These are phyloP conservation scores for Salisapilia sapeloensis DNA, from an alignment of 352 stramenopile species.

Conservation along the genomic window DNA sequence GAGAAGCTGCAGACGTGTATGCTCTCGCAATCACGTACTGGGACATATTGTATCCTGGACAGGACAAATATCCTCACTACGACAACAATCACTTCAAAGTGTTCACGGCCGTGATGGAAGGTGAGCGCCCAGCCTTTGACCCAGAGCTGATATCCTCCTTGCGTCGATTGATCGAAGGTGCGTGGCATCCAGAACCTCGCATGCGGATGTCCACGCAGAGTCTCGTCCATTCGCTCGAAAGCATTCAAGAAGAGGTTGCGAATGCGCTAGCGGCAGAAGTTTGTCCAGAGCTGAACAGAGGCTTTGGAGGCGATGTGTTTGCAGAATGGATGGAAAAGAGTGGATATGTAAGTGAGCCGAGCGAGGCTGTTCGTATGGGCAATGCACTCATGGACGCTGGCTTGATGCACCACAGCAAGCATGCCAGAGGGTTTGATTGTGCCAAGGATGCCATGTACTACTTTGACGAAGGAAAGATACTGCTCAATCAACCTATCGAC, in stretches of 20 bases:
- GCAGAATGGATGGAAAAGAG: slow-evolving; percentile 18
- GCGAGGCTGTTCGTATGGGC: slow-evolving; percentile 32
- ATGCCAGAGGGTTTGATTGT: slow-evolving; percentile 5
- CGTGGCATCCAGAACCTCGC: slow-evolving; percentile 19
- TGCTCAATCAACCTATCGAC: no score
- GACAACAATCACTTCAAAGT: slow-evolving; percentile 39
- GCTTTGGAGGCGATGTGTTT: slow-evolving; percentile 17
- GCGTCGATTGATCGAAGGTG: slow-evolving; percentile 18
- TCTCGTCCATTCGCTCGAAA: slow-evolving; percentile 23
- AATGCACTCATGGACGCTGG: slow-evolving; percentile 26
- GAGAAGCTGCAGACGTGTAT: slow-evolving; percentile 52
- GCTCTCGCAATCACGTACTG: slow-evolving; percentile 59
- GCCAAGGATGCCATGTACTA: slow-evolving; percentile 21
- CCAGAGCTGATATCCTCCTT: slow-evolving; percentile 12
- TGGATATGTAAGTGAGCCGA: slow-evolving; percentile 17
- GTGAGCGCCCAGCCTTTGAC: slow-evolving; percentile 23
- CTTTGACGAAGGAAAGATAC: slow-evolving; percentile 29
- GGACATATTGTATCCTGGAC: slow-evolving; percentile 39
- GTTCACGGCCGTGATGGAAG: slow-evolving; percentile 29
- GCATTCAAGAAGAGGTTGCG: slow-evolving; percentile 24
- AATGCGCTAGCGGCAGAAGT: slow-evolving; percentile 20
- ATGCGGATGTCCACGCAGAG: slow-evolving; percentile 20
- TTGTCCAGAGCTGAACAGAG: slow-evolving; percentile 17
- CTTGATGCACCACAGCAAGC: slow-evolving; percentile 10
- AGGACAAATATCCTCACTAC: slow-evolving; percentile 19